Evolutionary conservation across 2,329 filamentous ascomycete species (phyloP).

Genomic region (Botrytis hyacinthi): DNA sequence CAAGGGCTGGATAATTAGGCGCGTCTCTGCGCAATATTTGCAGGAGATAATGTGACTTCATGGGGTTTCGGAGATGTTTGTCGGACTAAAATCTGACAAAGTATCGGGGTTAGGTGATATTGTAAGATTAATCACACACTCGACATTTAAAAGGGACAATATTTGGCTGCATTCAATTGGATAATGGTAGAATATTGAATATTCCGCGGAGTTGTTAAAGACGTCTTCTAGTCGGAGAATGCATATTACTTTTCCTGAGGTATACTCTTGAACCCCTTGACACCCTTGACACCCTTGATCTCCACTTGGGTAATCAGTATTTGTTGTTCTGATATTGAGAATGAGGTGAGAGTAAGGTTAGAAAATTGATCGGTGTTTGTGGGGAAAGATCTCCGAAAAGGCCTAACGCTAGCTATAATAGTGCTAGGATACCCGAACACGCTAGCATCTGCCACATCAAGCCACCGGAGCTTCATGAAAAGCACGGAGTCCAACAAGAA

Average conservation of each 20-base stretch:
- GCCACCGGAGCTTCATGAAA: neutral
- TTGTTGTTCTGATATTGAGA: neutral
- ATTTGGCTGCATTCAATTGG: neutral
- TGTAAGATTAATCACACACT: neutral
- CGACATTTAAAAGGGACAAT: neutral
- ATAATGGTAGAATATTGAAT: neutral
- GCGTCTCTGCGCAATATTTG: slow-evolving; percentile 1
- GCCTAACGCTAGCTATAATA: neutral
- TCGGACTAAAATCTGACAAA: slow-evolving; percentile 18
- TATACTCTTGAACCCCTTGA: neutral
- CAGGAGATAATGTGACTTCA: slow-evolving; percentile 8
- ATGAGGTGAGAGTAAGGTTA: neutral
- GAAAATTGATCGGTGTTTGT: slow-evolving; percentile 6
- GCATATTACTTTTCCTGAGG: neutral
- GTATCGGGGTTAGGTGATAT: slow-evolving; percentile 17
- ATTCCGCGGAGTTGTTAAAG: slow-evolving; percentile 6
- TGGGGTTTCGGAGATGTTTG: slow-evolving; percentile 18
- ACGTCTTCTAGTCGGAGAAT: neutral
- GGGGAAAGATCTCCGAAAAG: slow-evolving; percentile 4
- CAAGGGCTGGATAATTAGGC: neutral
- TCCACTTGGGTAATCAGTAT: neutral
- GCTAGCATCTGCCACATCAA: neutral
- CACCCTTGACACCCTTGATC: neutral
- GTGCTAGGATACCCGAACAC: neutral
- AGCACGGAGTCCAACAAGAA: neutral